A percentile compares a stretch with the other conserved stretches of the same genome.
Conservation (phyloP, 768 basidiomycete species). For the Naganishia kalamii region DNA sequence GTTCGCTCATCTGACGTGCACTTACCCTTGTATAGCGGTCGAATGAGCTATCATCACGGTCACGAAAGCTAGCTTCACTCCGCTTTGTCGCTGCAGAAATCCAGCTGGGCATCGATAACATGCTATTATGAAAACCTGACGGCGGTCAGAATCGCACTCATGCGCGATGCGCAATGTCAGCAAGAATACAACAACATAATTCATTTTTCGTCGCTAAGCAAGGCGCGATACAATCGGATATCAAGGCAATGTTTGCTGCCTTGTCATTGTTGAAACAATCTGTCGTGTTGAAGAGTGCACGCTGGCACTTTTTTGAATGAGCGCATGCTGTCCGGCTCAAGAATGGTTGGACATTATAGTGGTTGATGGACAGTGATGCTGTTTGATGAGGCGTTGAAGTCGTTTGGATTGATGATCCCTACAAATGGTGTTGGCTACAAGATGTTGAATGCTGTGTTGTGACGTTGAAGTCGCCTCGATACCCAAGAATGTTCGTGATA, state of each 20-base stretch:
- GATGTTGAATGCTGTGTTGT: constrained; percentile 19
- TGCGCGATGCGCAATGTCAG: no score
- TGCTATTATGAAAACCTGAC: no score
- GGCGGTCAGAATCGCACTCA: no score
- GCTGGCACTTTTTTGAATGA: no score
- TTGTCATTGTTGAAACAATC: constrained; percentile 17
- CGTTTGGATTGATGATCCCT: constrained; percentile 6
- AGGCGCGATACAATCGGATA: constrained; percentile 18
- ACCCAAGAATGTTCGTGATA: constrained; percentile 13
- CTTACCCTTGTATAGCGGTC: no score
- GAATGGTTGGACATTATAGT: constrained; percentile 2
- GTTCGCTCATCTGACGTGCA: no score
- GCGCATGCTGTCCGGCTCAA: not conserved
- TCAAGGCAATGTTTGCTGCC: constrained; percentile 1
- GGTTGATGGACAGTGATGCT: not conserved
- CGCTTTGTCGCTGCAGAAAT: no score
- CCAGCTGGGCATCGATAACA: no score
- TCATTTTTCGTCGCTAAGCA: constrained; percentile 14
- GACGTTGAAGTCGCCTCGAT: constrained; percentile 18
- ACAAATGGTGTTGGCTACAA: constrained; percentile 14
- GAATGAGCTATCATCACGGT: no score
- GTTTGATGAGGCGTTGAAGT: constrained; percentile 7
- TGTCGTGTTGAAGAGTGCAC: not conserved
- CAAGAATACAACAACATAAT: constrained; percentile 8
- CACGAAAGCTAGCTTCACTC: no score